Percentiles rank a stretch among this genome's conserved stretches.
Conservation (phyloP, 2,329 filamentous ascomycete genomes). For the Aphanocladium album region DNA sequence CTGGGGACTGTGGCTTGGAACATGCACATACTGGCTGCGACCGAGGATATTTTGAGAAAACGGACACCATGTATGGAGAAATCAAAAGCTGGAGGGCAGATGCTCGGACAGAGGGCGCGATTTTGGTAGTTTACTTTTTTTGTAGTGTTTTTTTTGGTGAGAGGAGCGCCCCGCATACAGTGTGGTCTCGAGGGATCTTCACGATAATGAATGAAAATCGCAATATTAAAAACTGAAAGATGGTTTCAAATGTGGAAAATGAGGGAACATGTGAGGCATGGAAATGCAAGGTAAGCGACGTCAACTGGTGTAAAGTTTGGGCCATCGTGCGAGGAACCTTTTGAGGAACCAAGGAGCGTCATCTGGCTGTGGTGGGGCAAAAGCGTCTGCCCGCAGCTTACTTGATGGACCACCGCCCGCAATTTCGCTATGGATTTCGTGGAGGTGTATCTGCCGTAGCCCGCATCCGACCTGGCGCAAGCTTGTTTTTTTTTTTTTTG, state of each 20-base stretch:
- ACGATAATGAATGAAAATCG: conserved; percentile 12
- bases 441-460: not conserved
- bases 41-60: not conserved
- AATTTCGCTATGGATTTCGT: not conserved
- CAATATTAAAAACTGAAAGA: not conserved
- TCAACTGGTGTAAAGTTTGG: not conserved
- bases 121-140: conserved; percentile 4
- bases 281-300: not conserved
- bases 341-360: not conserved
- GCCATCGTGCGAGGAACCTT: not conserved
- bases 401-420: not conserved
- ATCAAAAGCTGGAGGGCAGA: not conserved
- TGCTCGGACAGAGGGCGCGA: not conserved
- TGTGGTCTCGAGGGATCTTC: conserved; percentile 1
- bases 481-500: not conserved
- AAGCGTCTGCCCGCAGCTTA: not conserved
- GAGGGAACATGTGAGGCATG: not conserved
- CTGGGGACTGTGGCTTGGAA: not conserved
- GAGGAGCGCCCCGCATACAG: not conserved
- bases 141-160: not conserved
- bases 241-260: not conserved
- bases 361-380: not conserved
- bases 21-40: not conserved
- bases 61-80: not conserved
- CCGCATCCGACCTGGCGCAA: not conserved